Conservation (phyloP, 345 rosid species). For the Orychophragmus violaceus region DNA sequence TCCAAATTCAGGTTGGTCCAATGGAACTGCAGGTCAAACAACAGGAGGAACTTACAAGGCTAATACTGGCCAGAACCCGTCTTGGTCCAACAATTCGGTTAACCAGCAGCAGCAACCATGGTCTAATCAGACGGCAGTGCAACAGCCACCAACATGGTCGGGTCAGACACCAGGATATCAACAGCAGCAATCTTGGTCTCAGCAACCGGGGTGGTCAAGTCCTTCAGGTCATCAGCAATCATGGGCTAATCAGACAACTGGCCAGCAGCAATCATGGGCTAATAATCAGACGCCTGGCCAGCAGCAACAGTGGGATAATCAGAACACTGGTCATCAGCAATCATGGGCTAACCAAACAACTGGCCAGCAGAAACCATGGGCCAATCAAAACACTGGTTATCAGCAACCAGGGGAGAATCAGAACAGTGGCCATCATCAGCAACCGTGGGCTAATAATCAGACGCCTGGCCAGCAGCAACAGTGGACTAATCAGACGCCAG, state of each 20-base stretch:
- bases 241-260: slow-evolving; percentile 8
- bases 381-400: background rate
- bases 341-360: slow-evolving; percentile 12
- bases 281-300: slow-evolving; percentile 1
- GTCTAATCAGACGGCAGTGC: slow-evolving; percentile 25
- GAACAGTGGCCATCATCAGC: background rate
- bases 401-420: slow-evolving; percentile 21
- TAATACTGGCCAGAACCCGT: slow-evolving; percentile 20
- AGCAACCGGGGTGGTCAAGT: slow-evolving; percentile 22
- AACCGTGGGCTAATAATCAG: slow-evolving; percentile 13
- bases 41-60: slow-evolving; percentile 11
- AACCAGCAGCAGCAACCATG: slow-evolving; percentile 29
- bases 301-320: slow-evolving; percentile 6
- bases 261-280: background rate
- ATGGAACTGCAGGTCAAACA: slow-evolving; percentile 15
- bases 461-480: slow-evolving; percentile 22
- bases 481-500: slow-evolving; percentile 3
- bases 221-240: slow-evolving; percentile 16
- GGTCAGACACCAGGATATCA: slow-evolving; percentile 22
- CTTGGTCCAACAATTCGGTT: slow-evolving; percentile 21
- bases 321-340: slow-evolving; percentile 19
- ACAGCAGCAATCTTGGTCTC: slow-evolving; percentile 27
- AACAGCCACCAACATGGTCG: slow-evolving; percentile 25
- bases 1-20: slow-evolving; percentile 31
- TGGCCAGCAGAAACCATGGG: background rate